phyloP scores from a whole-genome alignment of 495 filamentous ascomycete species.

The Evernia prunastri region DNA sequence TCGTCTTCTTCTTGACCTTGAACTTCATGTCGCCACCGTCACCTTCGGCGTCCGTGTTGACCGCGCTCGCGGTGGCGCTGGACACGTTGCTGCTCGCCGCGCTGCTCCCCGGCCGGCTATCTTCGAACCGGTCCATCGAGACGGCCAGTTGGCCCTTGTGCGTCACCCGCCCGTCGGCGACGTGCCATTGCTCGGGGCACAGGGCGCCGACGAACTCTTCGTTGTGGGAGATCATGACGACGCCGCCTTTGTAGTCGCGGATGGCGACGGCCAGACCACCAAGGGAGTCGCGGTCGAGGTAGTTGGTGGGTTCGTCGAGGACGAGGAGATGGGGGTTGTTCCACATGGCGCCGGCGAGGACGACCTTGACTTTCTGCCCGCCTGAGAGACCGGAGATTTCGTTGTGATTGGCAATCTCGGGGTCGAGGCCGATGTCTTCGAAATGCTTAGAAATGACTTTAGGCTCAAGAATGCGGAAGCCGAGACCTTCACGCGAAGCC shows the following conservation, averaged over 20 bases:
- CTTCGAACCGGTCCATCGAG: slow-evolving; percentile 78
- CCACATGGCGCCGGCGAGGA: slow-evolving; percentile 97
- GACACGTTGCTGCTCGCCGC: slow-evolving; percentile 55
- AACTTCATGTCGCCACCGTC: slow-evolving; percentile 75
- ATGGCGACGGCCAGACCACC: slow-evolving; percentile 94
- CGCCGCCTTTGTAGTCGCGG: slow-evolving; percentile 93
- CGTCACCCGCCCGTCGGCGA: slow-evolving; percentile 77
- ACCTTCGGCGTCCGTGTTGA: slow-evolving; percentile 80
- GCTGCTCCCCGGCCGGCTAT: slow-evolving; percentile 59
- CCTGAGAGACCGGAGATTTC: slow-evolving; percentile 94
- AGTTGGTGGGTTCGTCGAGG: slow-evolving; percentile 98
- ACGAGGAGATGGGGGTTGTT: slow-evolving; percentile 97
- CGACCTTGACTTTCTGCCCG: slow-evolving; percentile 99
- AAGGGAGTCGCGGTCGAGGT: slow-evolving; percentile 94
- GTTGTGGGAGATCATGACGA: slow-evolving; percentile 99
- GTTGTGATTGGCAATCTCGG: slow-evolving; percentile 98
- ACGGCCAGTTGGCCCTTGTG: slow-evolving; percentile 72
- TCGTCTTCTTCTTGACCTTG: slow-evolving; percentile 85
- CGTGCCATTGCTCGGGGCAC: slow-evolving; percentile 90
- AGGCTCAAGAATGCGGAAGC: slow-evolving; percentile 85
- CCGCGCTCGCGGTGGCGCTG: slow-evolving; percentile 59
- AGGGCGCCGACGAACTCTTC: slow-evolving; percentile 96
- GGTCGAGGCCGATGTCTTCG: slow-evolving; percentile 90
- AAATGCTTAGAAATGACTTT: slow-evolving; percentile 96
- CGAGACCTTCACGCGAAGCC: slow-evolving; percentile 92